Evolutionary conservation across 345 rosid species (phyloP), one percentile per base, ranked within the genome.

Genomic region (Balakata baccata): DNA sequence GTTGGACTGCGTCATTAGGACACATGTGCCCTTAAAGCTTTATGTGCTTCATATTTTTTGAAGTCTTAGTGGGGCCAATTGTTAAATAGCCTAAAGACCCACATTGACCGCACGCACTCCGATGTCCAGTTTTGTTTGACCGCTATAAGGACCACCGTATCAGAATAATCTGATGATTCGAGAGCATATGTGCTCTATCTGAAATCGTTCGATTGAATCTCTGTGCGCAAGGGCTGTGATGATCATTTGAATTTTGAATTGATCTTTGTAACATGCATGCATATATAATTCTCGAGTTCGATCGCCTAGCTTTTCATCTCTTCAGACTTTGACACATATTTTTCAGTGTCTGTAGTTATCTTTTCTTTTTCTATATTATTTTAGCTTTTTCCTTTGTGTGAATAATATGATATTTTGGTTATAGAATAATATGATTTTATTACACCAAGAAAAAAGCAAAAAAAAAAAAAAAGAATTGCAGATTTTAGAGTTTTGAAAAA

Each of bases 21-120:
- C 69, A 47, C 81, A 76, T 68, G 81, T 73, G 82, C 75, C 59
- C 11, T 20, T 20, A 70, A 74, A 63, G 52, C 22, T 25, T 29
- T 46, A 29, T 39, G 58, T 17, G 50, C 37, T 51, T 7, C 38
- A 10, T 43, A 43, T 43, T 4, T 10, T 37, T 50, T 50, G 16
- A 56, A 49, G 41, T 22, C 10, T 54, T 9, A 63, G 74, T 54
- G 68, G 79, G 76, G 45, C 34, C 74, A 58, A 37, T 6, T 29
- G 38, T 34, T 37, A 11, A 22, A 34, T 39, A 41, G 79, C 34
- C 43, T 5, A 69, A 67, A 61, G 75, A 71, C 38, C 52, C 73
- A 61, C 58, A 76, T 82, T 76, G 81, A 82, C 82, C 66, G 68
- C 81, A 66, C 85, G 0, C 13, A 10, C 72, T 37, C 54, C 81